Base-by-base conservation (phyloP, 306 rosid genomes). In the Urtica urens region DNA sequence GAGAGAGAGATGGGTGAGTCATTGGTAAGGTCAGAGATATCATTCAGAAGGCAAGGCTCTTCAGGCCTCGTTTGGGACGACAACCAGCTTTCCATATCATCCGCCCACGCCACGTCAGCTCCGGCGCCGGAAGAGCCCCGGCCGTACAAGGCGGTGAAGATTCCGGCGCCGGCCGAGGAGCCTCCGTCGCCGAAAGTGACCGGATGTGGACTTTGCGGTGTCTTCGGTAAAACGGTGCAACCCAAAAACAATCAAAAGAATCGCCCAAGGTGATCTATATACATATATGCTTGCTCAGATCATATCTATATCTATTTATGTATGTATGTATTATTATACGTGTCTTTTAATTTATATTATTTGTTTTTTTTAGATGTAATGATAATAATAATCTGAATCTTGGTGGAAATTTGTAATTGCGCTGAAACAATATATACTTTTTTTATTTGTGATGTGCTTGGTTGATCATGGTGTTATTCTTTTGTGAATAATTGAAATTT, bases 141-240 rank as follows among this genome's bases (percentile, higher is more conserved):
- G 59, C 38, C 51, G 57, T 8, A 30, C 60, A 22, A 38, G 65
- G 57, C 69, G 52, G 74, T 62, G 58, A 73, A 58, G 69, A 63
- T 44, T 51, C 55, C 67, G 15, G 42, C 80, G 18, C 51, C 72
- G 2, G 13, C 64, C 28, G 38, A 5, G 27, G 95, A 85, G 65
- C 95, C 95, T 4, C 82, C 93, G 27, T 78, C 95, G 63, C 95
- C 95, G 0, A 81, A 78, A 64, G 57, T 78, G n/a, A 16, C 76
- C 5, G 58, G 72, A 2, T 81, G 93, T 54, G 74, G 75, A 17
- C 11, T 78, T 10, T 84, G 95, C 39, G 71, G 68, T 40, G n/a
- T 79, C 6, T 75, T 78, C 25, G 73, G 73, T 0, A 75, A 77
- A 65, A 62, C 80, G 9, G 38, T 39, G 34, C 40, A 37, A 6